phyloP scores from a whole-genome alignment of 2,329 filamentous ascomycete species.

The Phyllosticta citriasiana region DNA sequence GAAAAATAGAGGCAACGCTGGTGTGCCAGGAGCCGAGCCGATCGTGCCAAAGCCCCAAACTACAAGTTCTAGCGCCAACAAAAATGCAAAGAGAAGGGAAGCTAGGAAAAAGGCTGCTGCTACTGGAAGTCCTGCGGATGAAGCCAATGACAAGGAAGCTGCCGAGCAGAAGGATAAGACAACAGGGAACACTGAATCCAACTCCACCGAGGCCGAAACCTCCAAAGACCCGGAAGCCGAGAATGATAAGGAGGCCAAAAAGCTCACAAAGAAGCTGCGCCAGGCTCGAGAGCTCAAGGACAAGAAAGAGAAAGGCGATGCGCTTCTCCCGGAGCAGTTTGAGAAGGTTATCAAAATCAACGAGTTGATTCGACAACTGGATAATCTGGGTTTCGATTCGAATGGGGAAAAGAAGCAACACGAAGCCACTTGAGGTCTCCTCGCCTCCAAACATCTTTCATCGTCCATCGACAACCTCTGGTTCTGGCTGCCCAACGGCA shows the following conservation, averaged over 20 bases:
- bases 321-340: constrained; percentile 83
- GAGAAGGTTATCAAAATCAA: constrained; percentile 97
- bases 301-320: constrained; percentile 81
- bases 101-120: constrained; percentile 51
- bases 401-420: constrained; percentile 52
- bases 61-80: constrained; percentile 50
- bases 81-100: constrained; percentile 76
- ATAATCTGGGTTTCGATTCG: constrained; percentile 71
- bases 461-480: not conserved
- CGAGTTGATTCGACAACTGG: constrained; percentile 81
- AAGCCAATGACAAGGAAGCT: constrained; percentile 10
- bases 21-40: constrained; percentile 62
- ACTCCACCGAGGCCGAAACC: constrained; percentile 17
- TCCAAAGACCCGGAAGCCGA: constrained; percentile 59
- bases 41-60: constrained; percentile 41
- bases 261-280: constrained; percentile 86
- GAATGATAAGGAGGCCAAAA: constrained; percentile 85
- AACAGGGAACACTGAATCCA: not conserved
- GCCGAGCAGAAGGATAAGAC: constrained; percentile 16
- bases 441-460: not conserved
- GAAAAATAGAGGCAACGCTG: constrained; percentile 60
- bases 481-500: not conserved
- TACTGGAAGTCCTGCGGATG: constrained; percentile 37
- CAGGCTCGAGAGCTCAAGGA: constrained; percentile 83
- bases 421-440: constrained; percentile 1